A percentile compares a stretch with the other conserved stretches of the same genome.
phyloP scores from a whole-genome alignment of 78 protist species.

The Cavenderia fasciculata region DNA sequence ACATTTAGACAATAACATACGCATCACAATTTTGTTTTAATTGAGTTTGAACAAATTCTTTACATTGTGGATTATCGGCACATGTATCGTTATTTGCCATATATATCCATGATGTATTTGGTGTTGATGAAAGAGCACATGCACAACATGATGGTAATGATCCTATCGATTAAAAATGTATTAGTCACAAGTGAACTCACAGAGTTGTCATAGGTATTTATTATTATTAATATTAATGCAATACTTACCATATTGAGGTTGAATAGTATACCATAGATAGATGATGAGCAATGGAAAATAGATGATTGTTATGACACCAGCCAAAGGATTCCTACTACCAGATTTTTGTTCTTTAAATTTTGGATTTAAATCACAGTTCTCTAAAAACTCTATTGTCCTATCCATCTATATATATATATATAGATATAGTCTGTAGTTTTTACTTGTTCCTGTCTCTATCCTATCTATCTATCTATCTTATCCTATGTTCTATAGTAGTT shows the following conservation, averaged over 20 bases:
- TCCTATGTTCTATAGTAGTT: too few species aligned
- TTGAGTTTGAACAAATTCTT: neutral
- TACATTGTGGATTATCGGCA: neutral
- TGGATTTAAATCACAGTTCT: slow-evolving; percentile 30
- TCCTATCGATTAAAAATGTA: too few species aligned
- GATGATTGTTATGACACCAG: slow-evolving; percentile 32
- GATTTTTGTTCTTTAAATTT: slow-evolving; percentile 23
- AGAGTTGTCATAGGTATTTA: too few species aligned
- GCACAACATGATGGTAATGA: neutral
- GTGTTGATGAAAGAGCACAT: slow-evolving; percentile 22
- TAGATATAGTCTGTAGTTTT: too few species aligned
- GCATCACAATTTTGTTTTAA: slow-evolving; percentile 58
- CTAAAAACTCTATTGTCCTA: slow-evolving; percentile 13
- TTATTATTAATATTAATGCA: too few species aligned
- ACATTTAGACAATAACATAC: too few species aligned
- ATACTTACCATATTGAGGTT: slow-evolving; percentile 62
- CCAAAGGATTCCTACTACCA: slow-evolving; percentile 25
- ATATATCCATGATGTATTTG: slow-evolving; percentile 13
- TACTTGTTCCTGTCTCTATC: too few species aligned
- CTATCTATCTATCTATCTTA: too few species aligned
- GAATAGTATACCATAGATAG: slow-evolving; percentile 36
- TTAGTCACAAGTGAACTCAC: too few species aligned
- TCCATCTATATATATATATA: too few species aligned
- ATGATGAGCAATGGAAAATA: slow-evolving; percentile 48
- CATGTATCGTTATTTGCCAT: neutral